These are phyloP conservation scores for Hyphopichia wangnamkhiaoensis DNA, from an alignment of 1,139 yeast species.

Conservation along the genomic window DNA sequence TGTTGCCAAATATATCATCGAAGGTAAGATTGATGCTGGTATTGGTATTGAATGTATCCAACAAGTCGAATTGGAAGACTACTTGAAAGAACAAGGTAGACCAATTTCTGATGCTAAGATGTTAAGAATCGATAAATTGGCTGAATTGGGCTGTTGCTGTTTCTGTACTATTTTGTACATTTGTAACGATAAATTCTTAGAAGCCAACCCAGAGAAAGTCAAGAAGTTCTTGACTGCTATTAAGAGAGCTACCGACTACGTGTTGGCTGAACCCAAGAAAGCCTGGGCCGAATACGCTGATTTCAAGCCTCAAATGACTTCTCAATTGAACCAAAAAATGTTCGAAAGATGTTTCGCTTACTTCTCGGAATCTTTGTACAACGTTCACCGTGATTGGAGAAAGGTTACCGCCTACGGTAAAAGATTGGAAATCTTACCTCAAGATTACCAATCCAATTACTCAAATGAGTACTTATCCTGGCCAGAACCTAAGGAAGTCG, in stretches of 20 bases:
- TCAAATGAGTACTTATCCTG: conserved; percentile 52
- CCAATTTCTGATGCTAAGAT: conserved; percentile 51
- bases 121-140: conserved; percentile 58
- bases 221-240: conserved; percentile 46
- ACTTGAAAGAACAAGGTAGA: conserved; percentile 45
- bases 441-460: conserved; percentile 51
- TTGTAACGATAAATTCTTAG: conserved; percentile 52
- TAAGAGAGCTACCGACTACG: conserved; percentile 51
- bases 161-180: conserved; percentile 60
- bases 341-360: conserved; percentile 58
- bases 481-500: conserved; percentile 50
- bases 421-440: conserved; percentile 52
- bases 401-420: conserved; percentile 59
- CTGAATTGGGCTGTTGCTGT: conserved; percentile 61
- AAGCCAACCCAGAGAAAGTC: conserved; percentile 51
- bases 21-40: conserved; percentile 58
- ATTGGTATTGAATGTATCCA: conserved; percentile 62
- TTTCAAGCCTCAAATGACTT: conserved; percentile 50
- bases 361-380: conserved; percentile 52
- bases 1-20: conserved; percentile 56
- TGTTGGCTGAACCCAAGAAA: conserved; percentile 41
- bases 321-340: conserved; percentile 43
- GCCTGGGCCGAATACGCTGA: conserved; percentile 51
- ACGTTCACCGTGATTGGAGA: conserved; percentile 58
- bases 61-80: conserved; percentile 58